Conservation (phyloP, 257 asterid genomes). For the Solanum pennellii region DNA sequence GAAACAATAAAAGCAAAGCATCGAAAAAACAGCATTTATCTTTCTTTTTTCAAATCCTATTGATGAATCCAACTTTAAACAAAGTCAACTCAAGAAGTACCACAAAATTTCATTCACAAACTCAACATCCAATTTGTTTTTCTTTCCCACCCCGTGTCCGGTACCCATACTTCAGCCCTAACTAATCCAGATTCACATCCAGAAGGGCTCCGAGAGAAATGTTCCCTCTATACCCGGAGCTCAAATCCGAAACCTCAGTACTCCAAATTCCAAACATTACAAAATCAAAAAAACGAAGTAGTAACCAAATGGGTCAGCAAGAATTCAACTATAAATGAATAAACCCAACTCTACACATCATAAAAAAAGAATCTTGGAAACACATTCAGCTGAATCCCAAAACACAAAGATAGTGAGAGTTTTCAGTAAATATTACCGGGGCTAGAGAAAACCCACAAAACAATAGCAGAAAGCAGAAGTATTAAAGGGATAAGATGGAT, state of each 20-base stretch:
- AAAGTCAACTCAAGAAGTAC: neutral
- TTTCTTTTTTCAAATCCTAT: neutral
- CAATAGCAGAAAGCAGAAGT: conserved; percentile 41
- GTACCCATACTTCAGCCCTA: rapidly evolving
- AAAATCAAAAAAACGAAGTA: neutral
- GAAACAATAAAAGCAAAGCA: neutral
- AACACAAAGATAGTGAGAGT: neutral
- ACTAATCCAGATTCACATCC: neutral
- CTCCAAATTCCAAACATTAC: neutral
- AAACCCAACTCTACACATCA: neutral
- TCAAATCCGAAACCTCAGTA: neutral
- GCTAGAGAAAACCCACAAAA: conserved; percentile 56
- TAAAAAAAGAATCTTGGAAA: neutral
- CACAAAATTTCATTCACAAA: neutral
- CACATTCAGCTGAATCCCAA: neutral
- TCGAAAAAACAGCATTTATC: neutral
- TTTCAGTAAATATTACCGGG: conserved; percentile 27
- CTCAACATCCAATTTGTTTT: neutral
- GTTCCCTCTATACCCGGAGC: neutral
- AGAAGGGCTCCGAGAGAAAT: neutral
- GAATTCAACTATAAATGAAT: neutral
- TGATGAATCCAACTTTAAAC: neutral
- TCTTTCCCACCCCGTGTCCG: neutral
- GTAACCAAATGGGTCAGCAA: neutral
- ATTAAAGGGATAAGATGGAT: conserved; percentile 61